Evolutionary conservation across 2,329 filamentous ascomycete genomes (phyloP).

Genomic region (Onygenales sp.): DNA sequence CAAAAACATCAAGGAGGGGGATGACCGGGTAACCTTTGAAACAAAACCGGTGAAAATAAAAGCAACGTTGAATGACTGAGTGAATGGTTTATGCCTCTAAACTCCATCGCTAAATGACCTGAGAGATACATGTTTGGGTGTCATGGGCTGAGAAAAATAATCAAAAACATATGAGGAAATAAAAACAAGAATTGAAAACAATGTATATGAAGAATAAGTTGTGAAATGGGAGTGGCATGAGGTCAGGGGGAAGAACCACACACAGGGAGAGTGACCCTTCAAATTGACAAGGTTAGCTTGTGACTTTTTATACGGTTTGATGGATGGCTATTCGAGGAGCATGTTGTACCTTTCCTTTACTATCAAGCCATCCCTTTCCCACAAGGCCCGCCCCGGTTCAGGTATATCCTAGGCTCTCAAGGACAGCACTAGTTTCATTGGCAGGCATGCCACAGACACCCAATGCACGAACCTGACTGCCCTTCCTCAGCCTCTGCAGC

Average conservation of each 20-base stretch:
- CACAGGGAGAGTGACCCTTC: neutral
- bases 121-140: constrained; percentile 2
- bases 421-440: constrained; percentile 32
- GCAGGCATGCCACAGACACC: constrained; percentile 44
- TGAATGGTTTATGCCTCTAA: constrained; percentile 3
- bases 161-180: neutral
- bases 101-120: constrained; percentile 10
- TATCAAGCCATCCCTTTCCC: neutral
- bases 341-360: neutral
- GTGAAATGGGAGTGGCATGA: neutral
- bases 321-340: neutral
- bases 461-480: constrained; percentile 46
- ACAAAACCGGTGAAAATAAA: neutral
- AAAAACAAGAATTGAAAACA: constrained; percentile 1
- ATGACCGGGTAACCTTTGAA: neutral
- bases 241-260: neutral
- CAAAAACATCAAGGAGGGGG: neutral
- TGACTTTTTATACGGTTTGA: neutral
- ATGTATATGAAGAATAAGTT: neutral
- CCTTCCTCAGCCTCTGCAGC: constrained; percentile 46
- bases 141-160: neutral
- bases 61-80: neutral
- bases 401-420: constrained; percentile 31
- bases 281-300: neutral
- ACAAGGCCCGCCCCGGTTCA: constrained; percentile 11